These are phyloP conservation scores for Pseudozyma tsukubaensis DNA, from an alignment of 1,284 basidiomycete genomes.

Conservation along the genomic window DNA sequence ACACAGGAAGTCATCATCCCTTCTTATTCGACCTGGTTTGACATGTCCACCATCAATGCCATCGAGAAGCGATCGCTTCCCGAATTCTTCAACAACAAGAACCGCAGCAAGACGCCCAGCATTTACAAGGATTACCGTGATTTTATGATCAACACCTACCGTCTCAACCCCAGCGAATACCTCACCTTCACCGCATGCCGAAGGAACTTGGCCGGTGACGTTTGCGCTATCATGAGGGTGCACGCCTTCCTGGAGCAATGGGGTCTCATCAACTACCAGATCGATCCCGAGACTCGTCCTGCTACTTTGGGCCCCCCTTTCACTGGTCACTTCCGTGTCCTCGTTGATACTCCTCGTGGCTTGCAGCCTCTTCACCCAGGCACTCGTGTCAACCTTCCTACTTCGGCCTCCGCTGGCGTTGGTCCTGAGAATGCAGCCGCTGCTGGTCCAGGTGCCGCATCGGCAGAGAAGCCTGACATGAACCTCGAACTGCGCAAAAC, in stretches of 20 bases:
- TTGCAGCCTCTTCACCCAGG: slow-evolving; percentile 93
- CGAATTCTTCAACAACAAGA: slow-evolving; percentile 97
- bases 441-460: slow-evolving; percentile 75
- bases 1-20: slow-evolving; percentile 94
- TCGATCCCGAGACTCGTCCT: slow-evolving; percentile 95
- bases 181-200: slow-evolving; percentile 97
- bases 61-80: slow-evolving; percentile 93
- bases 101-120: slow-evolving; percentile 85
- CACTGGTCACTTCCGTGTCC: slow-evolving; percentile 97
- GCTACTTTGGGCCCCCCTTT: slow-evolving; percentile 95
- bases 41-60: slow-evolving; percentile 90
- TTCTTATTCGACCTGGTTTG: slow-evolving; percentile 97
- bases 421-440: background rate
- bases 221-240: slow-evolving; percentile 98
- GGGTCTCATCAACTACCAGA: slow-evolving; percentile 99
- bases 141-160: slow-evolving; percentile 99
- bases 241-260: slow-evolving; percentile 99
- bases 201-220: slow-evolving; percentile 95
- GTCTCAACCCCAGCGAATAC: slow-evolving; percentile 93
- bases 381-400: slow-evolving; percentile 32
- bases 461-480: slow-evolving; percentile 41
- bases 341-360: slow-evolving; percentile 95
- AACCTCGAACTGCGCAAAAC: slow-evolving; percentile 71
- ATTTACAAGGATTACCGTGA: slow-evolving; percentile 99
- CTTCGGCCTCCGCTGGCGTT: slow-evolving; percentile 22